Evolutionary conservation across 352 stramenopile species (phyloP), one percentile per base, ranked within the genome.

Genomic region (Globisporangium emineosum): DNA sequence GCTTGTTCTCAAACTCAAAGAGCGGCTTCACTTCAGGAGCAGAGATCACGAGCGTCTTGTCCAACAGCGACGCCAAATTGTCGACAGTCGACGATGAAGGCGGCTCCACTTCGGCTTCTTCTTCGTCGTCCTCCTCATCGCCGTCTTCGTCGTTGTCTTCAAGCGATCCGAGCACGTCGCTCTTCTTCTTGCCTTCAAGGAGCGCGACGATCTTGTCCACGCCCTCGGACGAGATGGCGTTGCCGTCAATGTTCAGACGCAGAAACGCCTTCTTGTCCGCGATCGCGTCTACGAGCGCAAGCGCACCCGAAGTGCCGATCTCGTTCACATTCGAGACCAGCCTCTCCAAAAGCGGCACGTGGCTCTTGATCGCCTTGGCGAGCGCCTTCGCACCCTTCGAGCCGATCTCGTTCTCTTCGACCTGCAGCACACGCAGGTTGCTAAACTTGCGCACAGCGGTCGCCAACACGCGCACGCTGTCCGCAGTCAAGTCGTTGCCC

Each of bases 321-420:
- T 97, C 86, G 66, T 96, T 97, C 35, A 87, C 78, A 60, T 94
- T 97, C 54, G 83, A 73, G 13, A 97, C 81, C 43, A 98, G 64
- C 77, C 84, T 92, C 66, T 95, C 76, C 47, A 98, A 73, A 40
- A 30, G 43, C 52, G 70, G 77, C 10, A 70, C 66, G 60, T 70
- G 69, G n/a, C 58, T 71, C 67, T 76, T 81, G 66, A 98, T 71
- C 5, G 79, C 81, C 45, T 78, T 78, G 0, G 88, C 89, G 59
- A 98, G 81, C 15, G 61, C 51, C 64, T 82, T 81, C 5, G 89
- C 82, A 5, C 93, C 95, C n/a, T 76, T 83, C 15, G 86, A 96
- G 49, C 78, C 86, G 21, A 98, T 85, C 73, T 98, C 90, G 75
- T 98, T 98, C 67, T 98, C 94, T 64, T 98, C 92, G 30, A 98